Percentiles rank a stretch among this genome's conserved stretches.
These are phyloP conservation scores for Myxozyma vanderwaltii DNA, from an alignment of 805 yeast genomes.

Conservation along the genomic window DNA sequence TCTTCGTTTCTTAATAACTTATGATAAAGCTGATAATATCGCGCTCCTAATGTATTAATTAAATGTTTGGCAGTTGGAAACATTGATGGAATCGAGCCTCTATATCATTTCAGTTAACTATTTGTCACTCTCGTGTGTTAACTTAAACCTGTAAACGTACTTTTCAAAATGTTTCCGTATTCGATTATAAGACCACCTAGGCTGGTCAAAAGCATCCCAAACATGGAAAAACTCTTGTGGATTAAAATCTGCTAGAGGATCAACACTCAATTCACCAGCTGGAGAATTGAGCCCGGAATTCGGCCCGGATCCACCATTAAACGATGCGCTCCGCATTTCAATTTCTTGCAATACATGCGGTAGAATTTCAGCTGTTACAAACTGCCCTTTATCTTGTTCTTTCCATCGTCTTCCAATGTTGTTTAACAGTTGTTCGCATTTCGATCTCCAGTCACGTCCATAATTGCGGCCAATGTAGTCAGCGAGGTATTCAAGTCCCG, in stretches of 20 bases:
- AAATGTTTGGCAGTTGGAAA: slow-evolving; percentile 51
- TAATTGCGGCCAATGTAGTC: slow-evolving; percentile 72
- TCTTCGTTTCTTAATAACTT: slow-evolving; percentile 73
- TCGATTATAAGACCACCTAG: slow-evolving; percentile 62
- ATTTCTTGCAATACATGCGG: slow-evolving; percentile 64
- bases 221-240: slow-evolving; percentile 61
- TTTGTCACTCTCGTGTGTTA: neutral
- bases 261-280: slow-evolving; percentile 17
- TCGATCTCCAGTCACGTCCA: slow-evolving; percentile 85
- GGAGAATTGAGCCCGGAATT: neutral
- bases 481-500: slow-evolving; percentile 74
- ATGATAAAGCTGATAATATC: slow-evolving; percentile 64
- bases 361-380: slow-evolving; percentile 76
- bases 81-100: slow-evolving; percentile 23
- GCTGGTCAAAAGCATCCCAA: slow-evolving; percentile 66
- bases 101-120: neutral
- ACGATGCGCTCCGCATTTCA: slow-evolving; percentile 40
- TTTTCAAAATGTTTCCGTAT: slow-evolving; percentile 45
- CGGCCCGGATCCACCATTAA: slow-evolving; percentile 11
- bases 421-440: slow-evolving; percentile 67
- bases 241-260: slow-evolving; percentile 31
- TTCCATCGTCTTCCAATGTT: slow-evolving; percentile 83
- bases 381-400: slow-evolving; percentile 82
- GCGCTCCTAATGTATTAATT: slow-evolving; percentile 38
- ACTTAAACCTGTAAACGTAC: neutral